Evolutionary conservation across 352 stramenopile species (phyloP), one percentile per base, ranked within the genome.

Genomic region (Thalassiosira mediterranea): DNA sequence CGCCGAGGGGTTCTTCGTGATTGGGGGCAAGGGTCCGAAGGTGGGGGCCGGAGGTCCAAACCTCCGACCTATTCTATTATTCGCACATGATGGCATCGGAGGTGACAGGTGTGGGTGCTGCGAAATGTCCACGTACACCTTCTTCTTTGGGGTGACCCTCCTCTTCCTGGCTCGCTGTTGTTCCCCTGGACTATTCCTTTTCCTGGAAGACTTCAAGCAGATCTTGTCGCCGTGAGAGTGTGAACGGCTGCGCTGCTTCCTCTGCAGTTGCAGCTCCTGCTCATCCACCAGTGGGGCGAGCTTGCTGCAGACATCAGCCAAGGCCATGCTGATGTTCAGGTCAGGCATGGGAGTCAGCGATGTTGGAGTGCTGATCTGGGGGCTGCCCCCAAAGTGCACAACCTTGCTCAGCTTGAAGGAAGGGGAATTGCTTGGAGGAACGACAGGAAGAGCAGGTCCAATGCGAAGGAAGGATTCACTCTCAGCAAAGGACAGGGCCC

Each of bases 291-390:
- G 62, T 5, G 71, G 63, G 5, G 29, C 56, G 51, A 80, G 71
- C 32, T 80, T 80, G 47, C 54, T 74, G 28, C 71, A 80, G 40
- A 80, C 71, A 66, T 62, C 66, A 26, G 63, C 56, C 26, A 80
- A 58, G 15, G 68, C 71, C 28, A 71, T 7, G 53, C 59, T 65
- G 3, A 77, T 54, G 7, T 62, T 17, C 23, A 28, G 37, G 40
- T 47, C 19, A 29, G 31, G 21, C 32, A 21, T 54, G 26, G 42
- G 21, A 44, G 34, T 52, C 28, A 42, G 51, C 17, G 61, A 34
- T 11, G 53, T 60, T 23, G 68, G 40, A 44, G 40, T 48, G 13
- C 15, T 31, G n/a, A 29, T 46, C 23, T 77, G 19, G 48, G 42
- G 10, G 34, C n/a, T 49, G 3, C 17, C 21, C 3, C 37, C 56